Evolutionary conservation across 1,284 basidiomycete genomes (phyloP).

Genomic region (Stygiomarasmius scandens): DNA sequence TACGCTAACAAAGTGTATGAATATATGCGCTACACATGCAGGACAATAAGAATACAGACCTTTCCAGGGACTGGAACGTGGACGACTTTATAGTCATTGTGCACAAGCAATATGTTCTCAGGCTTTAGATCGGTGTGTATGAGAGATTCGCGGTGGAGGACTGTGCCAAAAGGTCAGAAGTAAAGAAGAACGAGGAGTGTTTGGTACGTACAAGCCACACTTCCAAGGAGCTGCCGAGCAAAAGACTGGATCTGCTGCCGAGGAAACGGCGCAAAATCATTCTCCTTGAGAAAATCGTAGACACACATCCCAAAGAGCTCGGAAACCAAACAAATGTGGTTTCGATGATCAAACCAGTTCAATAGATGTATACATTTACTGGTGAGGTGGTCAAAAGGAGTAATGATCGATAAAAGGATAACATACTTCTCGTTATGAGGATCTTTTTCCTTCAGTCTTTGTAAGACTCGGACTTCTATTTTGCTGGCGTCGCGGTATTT

Average conservation of each 20-base stretch:
- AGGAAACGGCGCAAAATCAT: conserved; percentile 96
- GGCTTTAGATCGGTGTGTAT: conserved; percentile 99
- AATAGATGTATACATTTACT: conserved; percentile 99
- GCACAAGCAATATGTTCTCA: conserved; percentile 95
- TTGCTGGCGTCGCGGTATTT: conserved; percentile 99
- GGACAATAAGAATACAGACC: conserved; percentile 37
- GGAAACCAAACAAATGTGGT: conserved; percentile 98
- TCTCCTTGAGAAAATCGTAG: conserved; percentile 99
- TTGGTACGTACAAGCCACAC: conserved; percentile 84
- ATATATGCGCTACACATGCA: conserved; percentile 4
- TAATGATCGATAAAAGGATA: conserved; percentile 17
- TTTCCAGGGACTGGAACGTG: conserved; percentile 61
- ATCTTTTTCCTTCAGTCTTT: conserved; percentile 90
- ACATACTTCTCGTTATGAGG: conserved; percentile 87
- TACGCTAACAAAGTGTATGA: conserved; percentile 47
- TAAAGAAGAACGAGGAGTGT: conserved; percentile 6
- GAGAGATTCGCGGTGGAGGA: conserved; percentile 88
- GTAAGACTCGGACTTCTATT: conserved; percentile 96
- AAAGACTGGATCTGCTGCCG: conserved; percentile 96
- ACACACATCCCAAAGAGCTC: conserved; percentile 97
- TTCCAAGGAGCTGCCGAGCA: conserved; percentile 88
- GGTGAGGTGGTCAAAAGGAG: conserved; percentile 21
- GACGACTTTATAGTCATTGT: conserved; percentile 73
- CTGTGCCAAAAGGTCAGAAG: conserved; percentile 44
- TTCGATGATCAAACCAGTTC: conserved; percentile 95